These are phyloP conservation scores for Pelargonium citronellum DNA, from an alignment of 441 rosid genomes.

Conservation along the genomic window DNA sequence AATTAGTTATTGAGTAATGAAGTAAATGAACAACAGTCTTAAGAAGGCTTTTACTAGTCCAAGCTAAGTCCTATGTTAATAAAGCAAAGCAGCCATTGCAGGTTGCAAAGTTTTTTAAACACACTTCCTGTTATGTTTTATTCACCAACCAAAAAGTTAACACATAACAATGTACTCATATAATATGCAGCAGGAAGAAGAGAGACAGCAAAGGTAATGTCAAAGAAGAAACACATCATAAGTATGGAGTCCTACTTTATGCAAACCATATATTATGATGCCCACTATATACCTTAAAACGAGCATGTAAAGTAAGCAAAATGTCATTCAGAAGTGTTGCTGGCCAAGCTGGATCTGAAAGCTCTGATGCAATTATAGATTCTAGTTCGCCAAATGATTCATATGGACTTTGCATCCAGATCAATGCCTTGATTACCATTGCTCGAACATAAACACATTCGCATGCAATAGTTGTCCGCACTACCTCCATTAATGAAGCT, in stretches of 20 bases:
- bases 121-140: background rate
- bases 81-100: background rate
- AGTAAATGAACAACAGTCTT: background rate
- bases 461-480: slow-evolving; percentile 98
- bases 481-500: slow-evolving; percentile 98
- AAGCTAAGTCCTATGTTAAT: background rate
- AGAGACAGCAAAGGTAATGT: background rate
- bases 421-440: slow-evolving; percentile 97
- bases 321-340: slow-evolving; percentile 89
- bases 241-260: background rate
- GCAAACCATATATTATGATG: background rate
- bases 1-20: background rate
- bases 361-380: slow-evolving; percentile 97
- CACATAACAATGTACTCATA: background rate
- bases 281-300: slow-evolving; percentile 69
- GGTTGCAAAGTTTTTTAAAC: background rate
- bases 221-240: background rate
- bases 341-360: slow-evolving; percentile 98
- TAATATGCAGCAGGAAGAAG: slow-evolving; percentile 6
- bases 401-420: slow-evolving; percentile 99
- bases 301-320: slow-evolving; percentile 98
- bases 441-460: slow-evolving; percentile 98
- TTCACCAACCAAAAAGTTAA: background rate
- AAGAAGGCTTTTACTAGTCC: background rate
- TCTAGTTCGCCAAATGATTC: slow-evolving; percentile 92